Evolutionary conservation across 2,329 filamentous ascomycete species (phyloP).

Genomic region (Tolypocladium tundrense): DNA sequence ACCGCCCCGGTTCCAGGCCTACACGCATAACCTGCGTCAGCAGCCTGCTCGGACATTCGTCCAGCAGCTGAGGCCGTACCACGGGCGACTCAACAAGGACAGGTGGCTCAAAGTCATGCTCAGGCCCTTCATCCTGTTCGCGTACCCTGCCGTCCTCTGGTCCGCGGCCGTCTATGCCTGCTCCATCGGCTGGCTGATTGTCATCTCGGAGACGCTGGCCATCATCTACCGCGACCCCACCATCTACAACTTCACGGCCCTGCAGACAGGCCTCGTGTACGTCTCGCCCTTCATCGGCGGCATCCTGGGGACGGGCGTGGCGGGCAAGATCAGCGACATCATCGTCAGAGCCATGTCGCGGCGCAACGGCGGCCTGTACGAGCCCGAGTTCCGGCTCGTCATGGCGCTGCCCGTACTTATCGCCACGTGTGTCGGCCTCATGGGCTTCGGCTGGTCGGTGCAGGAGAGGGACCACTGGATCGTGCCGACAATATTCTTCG

Average conservation of each 20-base stretch:
- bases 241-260: constrained; percentile 69
- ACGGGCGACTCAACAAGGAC: constrained; percentile 68
- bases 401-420: constrained; percentile 77
- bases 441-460: constrained; percentile 95
- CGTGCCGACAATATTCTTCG: constrained; percentile 88
- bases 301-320: constrained; percentile 82
- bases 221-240: constrained; percentile 62
- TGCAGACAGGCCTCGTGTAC: constrained; percentile 80
- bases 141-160: constrained; percentile 86
- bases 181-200: constrained; percentile 90
- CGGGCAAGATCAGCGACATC: constrained; percentile 76
- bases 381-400: constrained; percentile 83
- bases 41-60: constrained; percentile 59
- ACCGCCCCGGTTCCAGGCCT: constrained; percentile 33
- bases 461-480: constrained; percentile 70
- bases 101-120: constrained; percentile 69
- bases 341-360: constrained; percentile 74
- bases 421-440: constrained; percentile 72
- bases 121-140: constrained; percentile 75
- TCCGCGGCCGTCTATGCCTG: constrained; percentile 75
- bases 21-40: constrained; percentile 61
- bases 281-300: constrained; percentile 84
- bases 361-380: constrained; percentile 86
- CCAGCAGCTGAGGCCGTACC: constrained; percentile 66
- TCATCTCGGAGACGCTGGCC: constrained; percentile 79